Evolutionary conservation across 2,329 filamentous ascomycete genomes (phyloP), one percentile per base, ranked within the genome.

Genomic region (Phyllosticta paracitricarpa): DNA sequence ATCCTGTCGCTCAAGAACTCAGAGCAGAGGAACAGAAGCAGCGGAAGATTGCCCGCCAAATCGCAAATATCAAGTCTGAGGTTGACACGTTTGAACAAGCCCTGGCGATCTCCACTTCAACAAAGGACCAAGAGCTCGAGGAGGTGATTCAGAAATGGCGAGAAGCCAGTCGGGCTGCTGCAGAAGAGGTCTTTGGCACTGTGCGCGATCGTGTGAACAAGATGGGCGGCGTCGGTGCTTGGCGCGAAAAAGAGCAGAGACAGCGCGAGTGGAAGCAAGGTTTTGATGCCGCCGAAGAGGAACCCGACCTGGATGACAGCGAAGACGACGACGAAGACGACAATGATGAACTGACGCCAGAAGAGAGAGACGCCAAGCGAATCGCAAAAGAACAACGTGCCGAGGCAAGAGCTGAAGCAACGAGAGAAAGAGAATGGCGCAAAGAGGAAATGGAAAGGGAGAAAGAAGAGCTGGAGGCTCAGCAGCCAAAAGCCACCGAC

Each of bases 161-260:
- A 55, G 71, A 68, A 0, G 82, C 84, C 19, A 83, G 82, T 63
- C 79, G 85, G 64, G 74, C 79, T 57, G 86, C 85, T 6, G 87
- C 87, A 1, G 87, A 90, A 65, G 85, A 88, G 67, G 73, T 89
- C 10, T 89, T 87, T 70, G 78, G 74, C 25, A 74, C 77, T 22
- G 83, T 86, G 24, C 79, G 80, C 64, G 84, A 86, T 69, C 75
- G 83, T 59, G 78, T 88, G 40, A 77, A 83, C 66, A 75, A 81
- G 65, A 86, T 87, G 81, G 85, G 86, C 22, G 85, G 85, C 1
- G 77, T 86, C 51, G 73, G 75, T 40, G 83, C 78, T 6, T 87
- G 81, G 80, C 80, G 69, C 60, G 68, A 76, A 63, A 69, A 65
- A 56, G 69, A 72, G 59, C 67, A 71, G 57, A 66, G 67, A 57